Evolutionary conservation across 106 monocot genomes (phyloP), one percentile per base, ranked within the genome.

Genomic region (Dendrobium officinale): DNA sequence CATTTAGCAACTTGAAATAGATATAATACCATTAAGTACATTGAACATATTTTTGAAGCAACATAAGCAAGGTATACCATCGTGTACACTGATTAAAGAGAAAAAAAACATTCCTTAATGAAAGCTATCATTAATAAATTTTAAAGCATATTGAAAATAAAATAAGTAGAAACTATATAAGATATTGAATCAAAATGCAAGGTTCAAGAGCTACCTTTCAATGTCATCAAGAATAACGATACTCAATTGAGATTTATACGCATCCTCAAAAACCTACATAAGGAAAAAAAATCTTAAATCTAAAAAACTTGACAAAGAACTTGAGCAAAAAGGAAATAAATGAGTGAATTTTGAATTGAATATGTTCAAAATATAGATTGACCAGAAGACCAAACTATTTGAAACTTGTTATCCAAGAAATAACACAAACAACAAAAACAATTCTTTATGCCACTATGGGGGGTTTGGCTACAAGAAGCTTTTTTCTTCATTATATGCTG

Each of bases 141-240:
- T 16, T 42, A 73, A 31, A 42, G 73, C 18, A 42, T 0, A 73
- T 16, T 73, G 27, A 68, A 29, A n/a, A 9, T 7, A 18, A 68
- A 24, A 27, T 27, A 24, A 68, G 13, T 18, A 26, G 29, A 68
- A 68, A 18, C 6, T 22, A 29, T 68, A 29, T 4, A 68, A 68
- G 9, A 7, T 2, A 68, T 0, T 19, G 58, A 58, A 68, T 47
- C 7, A 73, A 41, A 17, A 61, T 79, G 2, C 37, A 56, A 29
- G 67, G 9, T 73, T 73, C 9, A 67, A 49, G 79, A 70, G 11
- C 73, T 81, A 99, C 98, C 97, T 98, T 86, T 98, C 97, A 72
- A 98, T 94, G 80, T 92, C 94, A 85, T 98, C 94, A 81, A 98
- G 94, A 82, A 98, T 89, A 54, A 98, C 85, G 67, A 98, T 91